Base-by-base conservation (phyloP, 2,329 filamentous ascomycete species). In the Fusarium sp. region DNA sequence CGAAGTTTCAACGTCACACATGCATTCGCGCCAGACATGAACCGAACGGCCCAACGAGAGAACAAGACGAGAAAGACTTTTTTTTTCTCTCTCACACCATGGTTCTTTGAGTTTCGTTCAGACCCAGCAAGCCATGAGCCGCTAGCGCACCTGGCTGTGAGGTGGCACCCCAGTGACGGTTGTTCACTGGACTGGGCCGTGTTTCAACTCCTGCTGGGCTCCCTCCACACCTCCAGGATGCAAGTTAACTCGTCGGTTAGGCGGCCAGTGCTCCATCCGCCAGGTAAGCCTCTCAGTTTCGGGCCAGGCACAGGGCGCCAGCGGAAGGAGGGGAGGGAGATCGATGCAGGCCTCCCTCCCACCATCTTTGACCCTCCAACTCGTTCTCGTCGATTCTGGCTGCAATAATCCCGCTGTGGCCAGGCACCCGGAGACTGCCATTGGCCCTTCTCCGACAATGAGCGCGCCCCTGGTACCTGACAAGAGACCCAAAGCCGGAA, bases 361-460 rank as follows among this genome's bases (percentile, higher is more conserved):
- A 46, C 54, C 36, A 65, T 58, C 25, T 62, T 29, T 58, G 36
- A 23, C 54, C 29, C 46, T 65, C 56, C 31, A 38, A 62, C 29
- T 55, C 58, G 25, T 20, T 58, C 53, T 55, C 62, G 65, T 44
- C 18, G 53, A 57, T 67, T 60, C 53, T 67, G 58, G 50, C 16
- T 36, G 50, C 49, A 57, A 56, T 18, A 57, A 57, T 68, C 58
- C 51, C 67, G 58, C 58, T 33, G 44, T 55, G 58, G 44, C 36
- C 67, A 69, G 67, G 67, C 40, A 69, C 67, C 25, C 59, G 9
- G 13, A 40, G 33, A 34, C 34, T 64, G 51, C 42, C 56, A 79
- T 78, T 79, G 77, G 77, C 50, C 65, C 62, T 71, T 56, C 65
- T 62, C 58, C 44, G 56, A 58, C 56, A 42, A n/a, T 44, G 36